phyloP scores from a whole-genome alignment of 1,284 basidiomycete genomes.

The Coniferiporia weirii region DNA sequence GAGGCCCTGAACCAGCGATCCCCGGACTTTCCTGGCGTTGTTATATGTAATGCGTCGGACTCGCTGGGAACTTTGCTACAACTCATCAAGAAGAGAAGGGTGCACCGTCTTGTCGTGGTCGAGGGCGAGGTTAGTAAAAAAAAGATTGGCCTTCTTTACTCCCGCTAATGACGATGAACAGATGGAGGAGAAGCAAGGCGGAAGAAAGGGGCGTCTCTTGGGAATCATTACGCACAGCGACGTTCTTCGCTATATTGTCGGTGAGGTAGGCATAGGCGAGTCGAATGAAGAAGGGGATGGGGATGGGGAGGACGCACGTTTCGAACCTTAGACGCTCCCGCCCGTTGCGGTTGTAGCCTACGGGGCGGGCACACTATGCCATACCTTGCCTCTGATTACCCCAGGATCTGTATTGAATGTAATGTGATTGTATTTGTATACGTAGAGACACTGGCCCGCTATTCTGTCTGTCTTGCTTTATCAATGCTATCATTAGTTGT shows the following conservation, averaged over 20 bases:
- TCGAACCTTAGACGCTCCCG: background rate
- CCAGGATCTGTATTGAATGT: slow-evolving; percentile 11
- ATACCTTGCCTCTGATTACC: background rate
- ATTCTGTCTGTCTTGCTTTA: slow-evolving; percentile 5
- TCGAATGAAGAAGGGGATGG: slow-evolving; percentile 25
- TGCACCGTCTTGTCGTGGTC: slow-evolving; percentile 91
- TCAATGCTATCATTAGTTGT: background rate
- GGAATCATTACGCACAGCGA: slow-evolving; percentile 92
- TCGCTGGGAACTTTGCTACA: slow-evolving; percentile 91
- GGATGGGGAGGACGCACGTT: slow-evolving; percentile 5
- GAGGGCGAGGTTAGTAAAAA: slow-evolving; percentile 64
- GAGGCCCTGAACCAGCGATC: slow-evolving; percentile 90
- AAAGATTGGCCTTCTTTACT: background rate
- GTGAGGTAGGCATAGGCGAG: slow-evolving; percentile 49
- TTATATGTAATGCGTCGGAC: slow-evolving; percentile 91
- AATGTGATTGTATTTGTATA: slow-evolving; percentile 15
- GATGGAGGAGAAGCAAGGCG: slow-evolving; percentile 72
- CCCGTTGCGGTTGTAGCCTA: too few species aligned
- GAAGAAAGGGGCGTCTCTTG: slow-evolving; percentile 78
- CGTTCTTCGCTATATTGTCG: slow-evolving; percentile 84
- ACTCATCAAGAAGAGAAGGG: slow-evolving; percentile 87
- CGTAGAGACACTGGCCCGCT: background rate
- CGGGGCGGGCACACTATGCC: background rate
- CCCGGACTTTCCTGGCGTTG: slow-evolving; percentile 93
- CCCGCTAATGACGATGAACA: slow-evolving; percentile 27